Percentiles rank a stretch among this genome's conserved stretches.
phyloP scores from a whole-genome alignment of 2,329 filamentous ascomycete genomes.

The Diplodia intermedia region DNA sequence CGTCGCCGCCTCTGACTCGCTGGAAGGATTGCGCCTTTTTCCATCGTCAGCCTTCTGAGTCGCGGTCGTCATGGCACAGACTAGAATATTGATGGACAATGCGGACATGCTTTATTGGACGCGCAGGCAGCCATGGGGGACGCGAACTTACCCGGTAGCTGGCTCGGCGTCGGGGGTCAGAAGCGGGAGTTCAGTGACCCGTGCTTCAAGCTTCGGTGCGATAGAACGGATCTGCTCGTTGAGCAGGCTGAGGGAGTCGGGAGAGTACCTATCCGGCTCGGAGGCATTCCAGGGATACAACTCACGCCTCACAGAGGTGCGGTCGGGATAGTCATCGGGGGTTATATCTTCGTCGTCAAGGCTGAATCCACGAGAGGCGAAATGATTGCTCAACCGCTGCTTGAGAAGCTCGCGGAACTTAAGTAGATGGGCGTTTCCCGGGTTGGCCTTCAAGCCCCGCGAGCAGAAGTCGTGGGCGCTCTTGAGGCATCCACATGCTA shows the following conservation, averaged over 20 bases:
- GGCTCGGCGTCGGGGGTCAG: slow-evolving; percentile 49
- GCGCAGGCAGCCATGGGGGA: background rate
- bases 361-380: slow-evolving; percentile 38
- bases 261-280: slow-evolving; percentile 64
- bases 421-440: slow-evolving; percentile 63
- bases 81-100: slow-evolving; percentile 10
- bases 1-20: slow-evolving; percentile 61
- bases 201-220: slow-evolving; percentile 82
- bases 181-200: slow-evolving; percentile 76
- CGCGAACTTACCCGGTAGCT: slow-evolving; percentile 12
- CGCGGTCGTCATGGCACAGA: background rate
- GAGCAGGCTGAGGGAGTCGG: slow-evolving; percentile 67
- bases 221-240: slow-evolving; percentile 73
- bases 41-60: slow-evolving; percentile 10
- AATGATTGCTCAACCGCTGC: slow-evolving; percentile 38
- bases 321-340: slow-evolving; percentile 68
- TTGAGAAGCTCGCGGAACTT: slow-evolving; percentile 61
- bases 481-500: slow-evolving; percentile 67
- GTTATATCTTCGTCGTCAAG: slow-evolving; percentile 55
- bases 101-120: slow-evolving; percentile 25
- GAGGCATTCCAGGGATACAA: slow-evolving; percentile 69
- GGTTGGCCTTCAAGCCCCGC: slow-evolving; percentile 64
- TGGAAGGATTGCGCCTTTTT: slow-evolving; percentile 42
- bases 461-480: slow-evolving; percentile 71
- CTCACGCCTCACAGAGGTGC: slow-evolving; percentile 71